Conservation (phyloP, 106 monocot species). For the Gastrodia elata region DNA sequence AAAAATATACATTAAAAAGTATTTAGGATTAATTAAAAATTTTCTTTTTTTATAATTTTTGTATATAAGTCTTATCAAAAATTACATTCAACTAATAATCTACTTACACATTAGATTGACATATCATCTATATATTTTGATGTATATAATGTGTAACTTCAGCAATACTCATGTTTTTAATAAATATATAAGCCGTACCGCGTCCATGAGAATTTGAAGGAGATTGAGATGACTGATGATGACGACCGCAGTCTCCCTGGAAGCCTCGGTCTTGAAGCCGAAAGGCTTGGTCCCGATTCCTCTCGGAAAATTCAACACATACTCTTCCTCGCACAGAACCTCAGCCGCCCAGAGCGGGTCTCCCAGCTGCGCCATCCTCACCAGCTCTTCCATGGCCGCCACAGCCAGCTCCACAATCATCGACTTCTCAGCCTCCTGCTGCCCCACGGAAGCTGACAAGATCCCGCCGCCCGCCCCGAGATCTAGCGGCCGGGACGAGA, state of each 20-base stretch:
- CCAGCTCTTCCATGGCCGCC: constrained; percentile 88
- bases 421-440: constrained; percentile 56
- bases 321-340: constrained; percentile 74
- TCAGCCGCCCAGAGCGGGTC: constrained; percentile 74
- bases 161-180: too few species aligned
- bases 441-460: constrained; percentile 40
- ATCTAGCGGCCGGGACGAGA: constrained; percentile 33
- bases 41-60: too few species aligned
- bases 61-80: too few species aligned
- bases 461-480: constrained; percentile 22
- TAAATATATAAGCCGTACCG: constrained; percentile 29
- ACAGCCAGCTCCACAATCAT: constrained; percentile 83
- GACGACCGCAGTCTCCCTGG: constrained; percentile 56
- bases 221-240: constrained; percentile 79
- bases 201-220: constrained; percentile 91
- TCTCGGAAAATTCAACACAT: constrained; percentile 55
- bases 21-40: too few species aligned
- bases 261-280: constrained; percentile 69
- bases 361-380: constrained; percentile 74
- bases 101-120: too few species aligned
- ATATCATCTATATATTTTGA: too few species aligned
- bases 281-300: constrained; percentile 57
- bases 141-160: too few species aligned
- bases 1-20: too few species aligned
- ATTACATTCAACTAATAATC: too few species aligned